Base-by-base conservation (phyloP, 1,139 yeast species). In the Magnusiomyces clavatus region DNA sequence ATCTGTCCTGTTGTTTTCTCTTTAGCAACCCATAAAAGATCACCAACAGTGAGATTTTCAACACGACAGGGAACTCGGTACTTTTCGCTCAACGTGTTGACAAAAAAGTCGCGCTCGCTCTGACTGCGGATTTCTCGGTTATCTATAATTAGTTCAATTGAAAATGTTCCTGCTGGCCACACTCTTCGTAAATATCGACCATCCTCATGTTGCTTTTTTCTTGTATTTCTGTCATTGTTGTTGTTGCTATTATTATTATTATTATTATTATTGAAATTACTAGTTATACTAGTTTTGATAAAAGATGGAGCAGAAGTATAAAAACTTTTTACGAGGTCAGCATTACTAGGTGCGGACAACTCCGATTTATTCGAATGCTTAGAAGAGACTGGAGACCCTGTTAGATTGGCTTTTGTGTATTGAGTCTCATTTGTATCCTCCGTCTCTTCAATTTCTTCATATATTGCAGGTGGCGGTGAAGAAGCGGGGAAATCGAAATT, bases 11-110 rank as follows among this genome's bases (percentile, higher is more conserved):
- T 78, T 0, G 56, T 61, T 50, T 70, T 76, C 62, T 89, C 77
- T 54, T 76, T 76, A 0, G 97, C 98, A 2, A 89, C 75, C 98
- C 98, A 94, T 10, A 86, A 60, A 0, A 84, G 82, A 71, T 94
- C 99, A 1, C 98, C 97, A 1, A 90, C 80, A 0, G 95, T 72
- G 41, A 94, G 71, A 1, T 85, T 73, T 48, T 79, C 68, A 0
- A 77, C 78, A 20, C 79, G 83, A 50, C 80, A 74, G 3, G 70
- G 67, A 1, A 86, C 71, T 0, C 81, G 82, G 2, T 49, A 55
- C 29, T 75, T 66, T 13, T 71, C 63, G 1, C 61, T 63, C n/a
- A 92, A 70, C 43, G 83, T 78, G 3, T 72, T 74, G 72, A 67
- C 56, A 36, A 69, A 67, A 48, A 62, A 70, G 31, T 59, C 58